Percentiles rank a stretch among this genome's conserved stretches.
Evolutionary conservation across 1,284 basidiomycete species (phyloP).

Genomic region (Trametes sp.): DNA sequence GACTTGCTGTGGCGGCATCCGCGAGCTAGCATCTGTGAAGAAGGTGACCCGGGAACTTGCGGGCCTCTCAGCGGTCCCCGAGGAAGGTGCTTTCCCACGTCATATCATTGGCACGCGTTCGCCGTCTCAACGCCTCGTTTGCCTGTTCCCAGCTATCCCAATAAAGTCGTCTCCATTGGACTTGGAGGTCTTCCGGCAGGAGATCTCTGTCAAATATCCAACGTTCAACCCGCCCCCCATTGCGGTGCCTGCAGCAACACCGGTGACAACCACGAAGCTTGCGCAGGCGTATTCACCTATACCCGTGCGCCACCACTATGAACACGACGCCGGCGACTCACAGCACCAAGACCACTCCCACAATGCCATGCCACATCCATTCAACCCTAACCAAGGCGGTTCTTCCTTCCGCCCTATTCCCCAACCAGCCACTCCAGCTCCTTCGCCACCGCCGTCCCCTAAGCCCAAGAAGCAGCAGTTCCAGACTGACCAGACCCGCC

Average conservation of each 20-base stretch:
- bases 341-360: slow-evolving; percentile 50
- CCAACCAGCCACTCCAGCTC: slow-evolving; percentile 86
- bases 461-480: slow-evolving; percentile 99
- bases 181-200: slow-evolving; percentile 85
- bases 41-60: slow-evolving; percentile 85
- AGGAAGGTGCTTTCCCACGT: slow-evolving; percentile 57
- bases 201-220: slow-evolving; percentile 93
- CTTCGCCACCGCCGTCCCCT: slow-evolving; percentile 86
- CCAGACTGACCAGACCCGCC: slow-evolving; percentile 95
- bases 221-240: slow-evolving; percentile 77
- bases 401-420: slow-evolving; percentile 59
- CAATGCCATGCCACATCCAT: slow-evolving; percentile 50
- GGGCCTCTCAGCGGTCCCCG: slow-evolving; percentile 68
- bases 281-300: slow-evolving; percentile 92
- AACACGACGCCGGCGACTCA: slow-evolving; percentile 75
- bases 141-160: slow-evolving; percentile 47
- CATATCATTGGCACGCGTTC: neutral
- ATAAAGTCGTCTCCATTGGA: slow-evolving; percentile 91
- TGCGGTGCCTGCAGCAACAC: slow-evolving; percentile 44
- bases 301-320: slow-evolving; percentile 91
- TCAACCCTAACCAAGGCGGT: slow-evolving; percentile 53
- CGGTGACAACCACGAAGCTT: slow-evolving; percentile 67
- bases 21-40: slow-evolving; percentile 87
- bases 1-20: slow-evolving; percentile 91
- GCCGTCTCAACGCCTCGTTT: slow-evolving; percentile 6